Conservation (phyloP, 169 alveolate species). For the Miamiensis avidus region DNA sequence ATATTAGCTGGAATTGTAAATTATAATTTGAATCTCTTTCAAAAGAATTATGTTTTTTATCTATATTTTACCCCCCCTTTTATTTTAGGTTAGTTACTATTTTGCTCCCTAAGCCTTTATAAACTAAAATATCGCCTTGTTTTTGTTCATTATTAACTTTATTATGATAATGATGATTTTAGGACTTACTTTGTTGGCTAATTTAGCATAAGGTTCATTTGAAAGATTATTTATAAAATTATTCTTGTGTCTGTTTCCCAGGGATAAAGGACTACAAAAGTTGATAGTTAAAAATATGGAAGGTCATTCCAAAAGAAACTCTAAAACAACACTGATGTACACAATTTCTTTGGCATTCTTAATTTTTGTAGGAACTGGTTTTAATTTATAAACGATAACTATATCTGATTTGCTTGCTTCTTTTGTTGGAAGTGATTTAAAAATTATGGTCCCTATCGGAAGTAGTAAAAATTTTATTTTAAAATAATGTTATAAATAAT, state of each 20-base stretch:
- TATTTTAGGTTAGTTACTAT: too few species aligned
- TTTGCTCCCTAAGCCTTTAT: conserved; percentile 79
- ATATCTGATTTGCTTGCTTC: conserved; percentile 60
- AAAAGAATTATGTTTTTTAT: too few species aligned
- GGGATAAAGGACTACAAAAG: conserved; percentile 63
- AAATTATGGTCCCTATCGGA: conserved; percentile 32
- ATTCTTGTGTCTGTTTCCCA: conserved; percentile 47
- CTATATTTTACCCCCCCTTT: too few species aligned
- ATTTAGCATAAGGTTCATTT: conserved; percentile 58
- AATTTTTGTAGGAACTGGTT: conserved; percentile 77
- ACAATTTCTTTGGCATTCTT: conserved; percentile 79
- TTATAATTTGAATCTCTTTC: too few species aligned
- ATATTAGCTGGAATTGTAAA: conserved; percentile 68
- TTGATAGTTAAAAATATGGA: conserved; percentile 76
- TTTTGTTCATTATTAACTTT: conserved; percentile 70
- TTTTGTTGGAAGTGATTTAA: conserved; percentile 80
- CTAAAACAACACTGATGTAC: conserved; percentile 83
- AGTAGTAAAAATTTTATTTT: too few species aligned
- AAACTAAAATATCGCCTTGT: conserved; percentile 57
- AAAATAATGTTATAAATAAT: too few species aligned
- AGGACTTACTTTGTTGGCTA: conserved; percentile 74
- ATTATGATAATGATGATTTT: conserved; percentile 75
- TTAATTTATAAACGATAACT: conserved; percentile 64
- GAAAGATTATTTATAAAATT: conserved; percentile 49
- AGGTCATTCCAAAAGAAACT: conserved; percentile 80